phyloP scores from a whole-genome alignment of 176 grass and related monocot genomes.

The Themeda triandra region DNA sequence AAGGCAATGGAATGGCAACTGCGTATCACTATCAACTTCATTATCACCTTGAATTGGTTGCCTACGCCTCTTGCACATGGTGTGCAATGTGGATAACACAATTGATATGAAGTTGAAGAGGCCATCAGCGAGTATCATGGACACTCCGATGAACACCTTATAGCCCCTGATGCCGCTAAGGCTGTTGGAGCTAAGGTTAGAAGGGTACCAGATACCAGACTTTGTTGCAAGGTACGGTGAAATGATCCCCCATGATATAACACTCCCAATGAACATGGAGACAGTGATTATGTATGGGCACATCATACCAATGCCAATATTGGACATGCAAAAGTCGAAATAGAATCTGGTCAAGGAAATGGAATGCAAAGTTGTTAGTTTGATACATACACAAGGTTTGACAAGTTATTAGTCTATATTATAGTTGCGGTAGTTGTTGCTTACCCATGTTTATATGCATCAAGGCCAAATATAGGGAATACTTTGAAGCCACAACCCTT shows the following conservation, averaged over 20 bases:
- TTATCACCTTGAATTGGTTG: background rate
- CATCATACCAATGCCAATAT: slow-evolving; percentile 64
- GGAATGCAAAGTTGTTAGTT: background rate
- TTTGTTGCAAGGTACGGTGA: slow-evolving; percentile 50
- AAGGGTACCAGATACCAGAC: slow-evolving; percentile 48
- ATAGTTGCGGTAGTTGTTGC: background rate
- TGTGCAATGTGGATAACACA: slow-evolving; percentile 21
- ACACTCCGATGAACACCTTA: slow-evolving; percentile 50
- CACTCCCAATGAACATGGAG: slow-evolving; percentile 52
- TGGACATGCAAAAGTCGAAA: slow-evolving; percentile 66
- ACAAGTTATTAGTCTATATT: background rate
- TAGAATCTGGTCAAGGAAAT: slow-evolving; percentile 38
- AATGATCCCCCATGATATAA: slow-evolving; percentile 59
- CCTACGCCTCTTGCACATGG: background rate
- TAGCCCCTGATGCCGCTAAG: slow-evolving; percentile 41
- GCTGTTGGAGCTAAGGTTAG: slow-evolving; percentile 10
- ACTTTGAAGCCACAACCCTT: slow-evolving; percentile 44
- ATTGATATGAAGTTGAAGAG: slow-evolving; percentile 59
- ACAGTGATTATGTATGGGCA: slow-evolving; percentile 46
- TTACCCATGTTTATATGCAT: slow-evolving; percentile 38
- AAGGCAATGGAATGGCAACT: slow-evolving; percentile 19
- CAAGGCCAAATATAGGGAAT: slow-evolving; percentile 60
- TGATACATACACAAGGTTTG: background rate
- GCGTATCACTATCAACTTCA: background rate
- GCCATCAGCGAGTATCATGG: slow-evolving; percentile 62